phyloP scores from a whole-genome alignment of 2,329 filamentous ascomycete genomes.

The Sarocladiaceae sp. region DNA sequence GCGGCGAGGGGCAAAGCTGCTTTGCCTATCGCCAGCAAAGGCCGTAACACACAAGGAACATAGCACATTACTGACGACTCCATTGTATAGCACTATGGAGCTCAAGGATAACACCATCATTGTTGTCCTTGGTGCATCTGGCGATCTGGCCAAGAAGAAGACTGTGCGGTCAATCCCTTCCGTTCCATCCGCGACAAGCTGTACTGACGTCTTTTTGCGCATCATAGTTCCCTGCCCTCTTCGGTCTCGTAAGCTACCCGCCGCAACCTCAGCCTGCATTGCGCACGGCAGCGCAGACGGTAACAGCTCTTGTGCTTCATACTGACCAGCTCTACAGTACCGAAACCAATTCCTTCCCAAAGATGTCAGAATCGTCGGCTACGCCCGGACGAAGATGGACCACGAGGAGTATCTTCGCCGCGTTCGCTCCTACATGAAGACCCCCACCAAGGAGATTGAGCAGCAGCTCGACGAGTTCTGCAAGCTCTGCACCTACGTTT shows the following conservation, averaged over 20 bases:
- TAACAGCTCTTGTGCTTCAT: not conserved
- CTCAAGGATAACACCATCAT: constrained; percentile 98
- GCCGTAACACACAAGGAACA: no score
- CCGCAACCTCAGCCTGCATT: not conserved
- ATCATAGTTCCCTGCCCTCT: constrained; percentile 83
- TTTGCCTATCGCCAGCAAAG: no score
- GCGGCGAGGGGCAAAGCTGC: constrained; percentile 6
- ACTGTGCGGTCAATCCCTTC: constrained; percentile 55
- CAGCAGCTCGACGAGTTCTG: constrained; percentile 90
- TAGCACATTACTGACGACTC: no score
- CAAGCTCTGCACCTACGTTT: constrained; percentile 82
- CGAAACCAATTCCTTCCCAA: constrained; percentile 98
- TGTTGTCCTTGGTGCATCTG: constrained; percentile 92
- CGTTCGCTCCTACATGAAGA: constrained; percentile 98
- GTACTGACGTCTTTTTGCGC: constrained; percentile 9
- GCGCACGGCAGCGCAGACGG: not conserved
- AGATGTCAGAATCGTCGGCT: constrained; percentile 94
- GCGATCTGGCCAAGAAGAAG: constrained; percentile 99
- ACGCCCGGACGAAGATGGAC: constrained; percentile 99
- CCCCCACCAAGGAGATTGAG: constrained; percentile 93
- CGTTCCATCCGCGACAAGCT: constrained; percentile 16
- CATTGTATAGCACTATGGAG: constrained; percentile 65
- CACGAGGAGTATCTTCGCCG: constrained; percentile 89
- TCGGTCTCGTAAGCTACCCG: constrained; percentile 76
- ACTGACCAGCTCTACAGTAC: constrained; percentile 52